Conservation (phyloP, 202 grass and related monocot species). For the Setaria italica region DNA sequence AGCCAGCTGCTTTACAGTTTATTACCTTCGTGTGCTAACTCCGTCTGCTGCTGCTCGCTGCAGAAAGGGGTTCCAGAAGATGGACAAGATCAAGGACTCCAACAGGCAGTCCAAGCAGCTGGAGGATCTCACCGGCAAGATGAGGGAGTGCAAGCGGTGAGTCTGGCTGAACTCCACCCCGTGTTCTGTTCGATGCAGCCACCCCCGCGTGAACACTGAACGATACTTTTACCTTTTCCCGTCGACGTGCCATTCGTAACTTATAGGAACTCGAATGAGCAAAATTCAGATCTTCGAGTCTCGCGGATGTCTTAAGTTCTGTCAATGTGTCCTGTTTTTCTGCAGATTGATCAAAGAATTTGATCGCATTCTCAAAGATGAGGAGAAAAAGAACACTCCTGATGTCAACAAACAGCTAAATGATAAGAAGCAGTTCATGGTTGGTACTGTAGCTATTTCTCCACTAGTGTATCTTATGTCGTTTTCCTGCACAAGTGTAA, state of each 20-base stretch:
- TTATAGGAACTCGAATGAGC: neutral
- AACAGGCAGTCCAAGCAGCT: constrained; percentile 93
- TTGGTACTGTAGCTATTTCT: constrained; percentile 35
- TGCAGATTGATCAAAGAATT: constrained; percentile 90
- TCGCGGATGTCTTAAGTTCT: neutral
- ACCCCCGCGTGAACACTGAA: neutral
- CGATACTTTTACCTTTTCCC: neutral
- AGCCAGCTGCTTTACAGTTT: neutral
- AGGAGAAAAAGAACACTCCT: constrained; percentile 69
- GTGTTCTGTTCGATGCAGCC: neutral
- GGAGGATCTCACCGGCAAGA: constrained; percentile 94
- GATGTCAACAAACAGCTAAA: constrained; percentile 91
- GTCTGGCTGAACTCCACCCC: neutral
- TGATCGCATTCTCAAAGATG: constrained; percentile 82
- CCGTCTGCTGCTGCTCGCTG: constrained; percentile 36
- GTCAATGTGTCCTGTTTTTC: neutral
- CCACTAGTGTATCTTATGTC: neutral
- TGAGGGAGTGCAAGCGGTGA: constrained; percentile 96
- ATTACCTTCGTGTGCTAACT: neutral
- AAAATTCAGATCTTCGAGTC: constrained; percentile 21
- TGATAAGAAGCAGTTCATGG: constrained; percentile 99
- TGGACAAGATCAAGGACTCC: constrained; percentile 97
- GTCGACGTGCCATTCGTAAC: neutral
- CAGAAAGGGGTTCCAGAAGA: constrained; percentile 98
- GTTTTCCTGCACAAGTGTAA: constrained; percentile 35